Evolutionary conservation across 176 grass and related monocot genomes (phyloP).

Genomic region (Musa troglodytarum): DNA sequence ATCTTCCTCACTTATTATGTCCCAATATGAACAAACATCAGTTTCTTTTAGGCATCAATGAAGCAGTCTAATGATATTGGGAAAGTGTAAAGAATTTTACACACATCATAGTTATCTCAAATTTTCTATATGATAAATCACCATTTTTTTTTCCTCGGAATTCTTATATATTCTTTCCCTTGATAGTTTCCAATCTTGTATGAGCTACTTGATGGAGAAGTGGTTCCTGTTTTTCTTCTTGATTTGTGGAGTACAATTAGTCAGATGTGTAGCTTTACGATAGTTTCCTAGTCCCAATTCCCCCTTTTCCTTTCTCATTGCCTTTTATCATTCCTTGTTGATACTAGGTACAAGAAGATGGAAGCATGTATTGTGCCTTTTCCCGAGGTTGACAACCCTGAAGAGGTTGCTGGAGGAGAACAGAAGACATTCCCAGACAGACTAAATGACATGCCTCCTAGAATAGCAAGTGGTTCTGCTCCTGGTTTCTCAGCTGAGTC

Average conservation of each 20-base stretch:
- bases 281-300: background rate
- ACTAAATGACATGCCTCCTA: constrained; percentile 49
- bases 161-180: background rate
- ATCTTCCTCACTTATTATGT: background rate
- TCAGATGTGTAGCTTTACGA: background rate
- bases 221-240: background rate
- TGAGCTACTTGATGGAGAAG: background rate
- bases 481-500: constrained; percentile 45
- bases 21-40: background rate
- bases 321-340: background rate
- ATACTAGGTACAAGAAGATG: constrained; percentile 76
- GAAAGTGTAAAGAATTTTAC: background rate
- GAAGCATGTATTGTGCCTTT: constrained; percentile 55
- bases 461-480: constrained; percentile 37
- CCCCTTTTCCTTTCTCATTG: background rate
- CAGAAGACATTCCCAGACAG: constrained; percentile 61
- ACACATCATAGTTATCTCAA: background rate
- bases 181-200: background rate
- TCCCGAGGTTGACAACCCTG: background rate
- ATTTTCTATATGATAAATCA: background rate
- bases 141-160: background rate
- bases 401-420: constrained; percentile 25
- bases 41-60: background rate
- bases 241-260: background rate
- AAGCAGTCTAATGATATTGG: background rate